These are phyloP conservation scores for Neofusicoccum sp. DNA, from an alignment of 2,329 filamentous ascomycete genomes.

Conservation along the genomic window DNA sequence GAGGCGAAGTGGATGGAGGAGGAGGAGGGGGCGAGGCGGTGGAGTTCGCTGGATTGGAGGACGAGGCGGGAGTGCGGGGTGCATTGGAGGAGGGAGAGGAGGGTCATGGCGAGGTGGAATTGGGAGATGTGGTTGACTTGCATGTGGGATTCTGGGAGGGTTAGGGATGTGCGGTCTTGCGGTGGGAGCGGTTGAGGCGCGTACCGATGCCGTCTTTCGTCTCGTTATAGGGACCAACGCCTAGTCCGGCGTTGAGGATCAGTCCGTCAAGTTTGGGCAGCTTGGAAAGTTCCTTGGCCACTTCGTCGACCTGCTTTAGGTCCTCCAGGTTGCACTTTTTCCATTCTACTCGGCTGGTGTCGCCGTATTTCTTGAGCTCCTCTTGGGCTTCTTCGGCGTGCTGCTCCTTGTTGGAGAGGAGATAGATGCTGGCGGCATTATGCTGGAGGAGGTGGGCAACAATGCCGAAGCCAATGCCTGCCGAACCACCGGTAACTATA, in stretches of 20 bases:
- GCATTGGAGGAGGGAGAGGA: slow-evolving; percentile 43
- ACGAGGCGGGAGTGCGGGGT: slow-evolving; percentile 52
- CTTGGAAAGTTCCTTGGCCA: slow-evolving; percentile 47
- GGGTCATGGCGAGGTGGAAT: slow-evolving; percentile 50
- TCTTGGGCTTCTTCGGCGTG: slow-evolving; percentile 50
- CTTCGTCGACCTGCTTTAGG: slow-evolving; percentile 48
- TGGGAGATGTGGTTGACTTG: slow-evolving; percentile 56
- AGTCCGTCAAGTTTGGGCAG: slow-evolving; percentile 51
- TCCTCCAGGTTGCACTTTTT: slow-evolving; percentile 52
- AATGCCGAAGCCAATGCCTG: slow-evolving; percentile 57
- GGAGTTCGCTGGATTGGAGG: slow-evolving; percentile 54
- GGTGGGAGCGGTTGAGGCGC: not conserved
- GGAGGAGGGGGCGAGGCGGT: slow-evolving; percentile 36
- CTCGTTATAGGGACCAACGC: slow-evolving; percentile 53
- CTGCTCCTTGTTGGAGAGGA: slow-evolving; percentile 54
- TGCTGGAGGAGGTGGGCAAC: slow-evolving; percentile 57
- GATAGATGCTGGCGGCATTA: slow-evolving; percentile 50
- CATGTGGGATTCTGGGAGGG: slow-evolving; percentile 47
- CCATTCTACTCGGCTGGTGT: slow-evolving; percentile 48
- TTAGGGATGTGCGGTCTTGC: not conserved
- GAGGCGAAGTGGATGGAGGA: slow-evolving; percentile 45
- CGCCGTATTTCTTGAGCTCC: slow-evolving; percentile 48
- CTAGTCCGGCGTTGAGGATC: slow-evolving; percentile 54
- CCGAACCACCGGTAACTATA: slow-evolving; percentile 52
- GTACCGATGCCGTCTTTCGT: slow-evolving; percentile 51